phyloP scores from a whole-genome alignment of 345 rosid species.

The Tarenaya hassleriana region DNA sequence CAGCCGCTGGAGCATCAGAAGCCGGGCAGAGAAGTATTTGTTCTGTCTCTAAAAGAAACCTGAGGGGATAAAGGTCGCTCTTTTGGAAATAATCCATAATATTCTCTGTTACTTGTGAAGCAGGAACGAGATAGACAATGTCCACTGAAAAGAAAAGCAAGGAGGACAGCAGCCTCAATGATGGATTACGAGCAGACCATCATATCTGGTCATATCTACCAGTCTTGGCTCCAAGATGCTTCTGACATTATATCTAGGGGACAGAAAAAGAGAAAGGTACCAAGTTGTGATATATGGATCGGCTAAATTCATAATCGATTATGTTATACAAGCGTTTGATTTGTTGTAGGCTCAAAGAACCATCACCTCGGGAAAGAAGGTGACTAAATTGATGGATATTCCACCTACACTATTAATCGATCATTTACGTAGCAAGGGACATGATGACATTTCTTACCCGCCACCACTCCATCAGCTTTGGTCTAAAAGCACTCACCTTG shows the following conservation, averaged over 20 bases:
- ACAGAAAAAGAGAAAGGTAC: conserved; percentile 61
- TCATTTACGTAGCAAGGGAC: conserved; percentile 28
- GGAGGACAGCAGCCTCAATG: conserved; percentile 31
- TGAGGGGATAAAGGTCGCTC: not conserved
- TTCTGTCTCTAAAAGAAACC: conserved; percentile 8
- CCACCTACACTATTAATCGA: conserved; percentile 57
- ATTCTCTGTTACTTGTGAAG: conserved; percentile 25
- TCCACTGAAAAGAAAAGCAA: conserved; percentile 40
- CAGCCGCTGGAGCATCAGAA: conserved; percentile 27
- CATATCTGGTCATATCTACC: conserved; percentile 56
- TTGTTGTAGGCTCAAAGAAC: conserved; percentile 34
- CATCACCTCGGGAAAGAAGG: conserved; percentile 36
- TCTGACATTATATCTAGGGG: conserved; percentile 48
- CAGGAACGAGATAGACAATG: conserved; percentile 43
- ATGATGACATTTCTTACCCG: conserved; percentile 47
- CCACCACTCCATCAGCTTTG: conserved; percentile 58
- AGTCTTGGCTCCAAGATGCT: conserved; percentile 69
- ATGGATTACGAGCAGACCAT: conserved; percentile 73
- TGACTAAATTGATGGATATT: conserved; percentile 51
- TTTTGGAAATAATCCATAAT: not conserved
- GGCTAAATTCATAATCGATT: too few relatives aligned
- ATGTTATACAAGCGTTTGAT: too few relatives aligned
- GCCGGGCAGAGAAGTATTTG: conserved; percentile 42
- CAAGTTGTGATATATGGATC: conserved; percentile 1
- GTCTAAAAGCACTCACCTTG: conserved; percentile 48